Evolutionary conservation across 2,329 filamentous ascomycete species (phyloP), one percentile per base, ranked within the genome.

Genomic region (Aureobasidium sp.): DNA sequence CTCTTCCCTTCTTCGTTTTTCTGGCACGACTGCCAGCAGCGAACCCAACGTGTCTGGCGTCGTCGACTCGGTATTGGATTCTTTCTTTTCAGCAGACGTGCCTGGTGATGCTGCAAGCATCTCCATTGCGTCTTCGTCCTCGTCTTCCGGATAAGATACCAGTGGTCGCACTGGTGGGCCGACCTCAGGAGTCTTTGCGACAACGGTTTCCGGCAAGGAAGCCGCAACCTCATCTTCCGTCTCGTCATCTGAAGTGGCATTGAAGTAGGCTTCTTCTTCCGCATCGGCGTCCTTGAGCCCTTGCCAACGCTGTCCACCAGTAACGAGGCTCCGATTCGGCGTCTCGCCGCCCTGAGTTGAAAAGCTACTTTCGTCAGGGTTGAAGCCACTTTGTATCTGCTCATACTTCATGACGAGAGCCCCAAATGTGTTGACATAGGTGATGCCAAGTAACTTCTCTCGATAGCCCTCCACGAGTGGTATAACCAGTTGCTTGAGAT

Each of bases 211-310:
- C 5, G 71, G 71, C n/a, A 73, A 60, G 13, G 61, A 56, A 32
- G 48, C 29, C 36, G 66, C 67, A 9, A 63, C 60, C 13, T 71
- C 67, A 20, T 86, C 79, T 13, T 91, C 90, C 7, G 96, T 91
- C 64, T 92, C 88, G 51, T 94, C 90, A 68, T 97, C 92, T 0
- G 89, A 91, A 0, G 84, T 85, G 46, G 44, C 27, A 69, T 96
- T 93, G 82, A 95, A 97, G 74, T 97, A 99, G 47, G 93, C 91
- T 69, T 97, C 93, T 73, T 97, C 90, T 12, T 87, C 86, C 6
- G 87, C 82, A 71, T 97, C 93, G 70, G 92, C 83, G 59, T 96
- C 91, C 70, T 90, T 90, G 72, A 95, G 82, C 48, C 84, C 86
- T 66, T 86, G 84, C 65, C 71, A 88, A 64, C 85, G 76, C 63